phyloP scores from a whole-genome alignment of 2,329 filamentous ascomycete species.

The Penicillium sp. region DNA sequence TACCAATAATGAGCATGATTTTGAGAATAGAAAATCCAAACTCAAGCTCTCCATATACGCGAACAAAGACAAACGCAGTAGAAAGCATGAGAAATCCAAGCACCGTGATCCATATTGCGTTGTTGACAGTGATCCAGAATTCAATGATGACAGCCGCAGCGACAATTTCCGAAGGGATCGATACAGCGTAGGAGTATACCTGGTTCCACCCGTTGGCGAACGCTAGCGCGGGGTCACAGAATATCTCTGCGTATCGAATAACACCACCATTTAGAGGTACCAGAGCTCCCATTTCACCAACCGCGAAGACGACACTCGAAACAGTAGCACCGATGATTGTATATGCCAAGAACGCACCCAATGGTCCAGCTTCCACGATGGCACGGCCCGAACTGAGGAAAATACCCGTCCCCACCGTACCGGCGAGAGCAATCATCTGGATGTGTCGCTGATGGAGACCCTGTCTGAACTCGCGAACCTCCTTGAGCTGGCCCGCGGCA shows the following conservation, averaged over 20 bases:
- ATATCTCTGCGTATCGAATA: conserved; percentile 38
- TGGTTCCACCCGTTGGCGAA: conserved; percentile 43
- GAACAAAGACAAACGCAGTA: conserved; percentile 38
- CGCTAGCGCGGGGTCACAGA: conserved; percentile 40
- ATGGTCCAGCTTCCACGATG: conserved; percentile 34
- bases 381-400: conserved; percentile 40
- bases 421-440: conserved; percentile 42
- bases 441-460: conserved; percentile 37
- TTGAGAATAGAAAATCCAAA: conserved; percentile 56
- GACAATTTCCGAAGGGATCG: conserved; percentile 36
- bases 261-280: conserved; percentile 42
- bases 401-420: conserved; percentile 41
- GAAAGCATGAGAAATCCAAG: conserved; percentile 40
- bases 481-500: conserved; percentile 22
- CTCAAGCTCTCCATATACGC: conserved; percentile 54
- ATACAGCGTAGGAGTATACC: conserved; percentile 35
- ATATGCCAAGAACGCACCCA: conserved; percentile 41
- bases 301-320: conserved; percentile 34
- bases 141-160: conserved; percentile 32
- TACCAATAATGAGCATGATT: conserved; percentile 60
- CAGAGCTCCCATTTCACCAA: conserved; percentile 41
- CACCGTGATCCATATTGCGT: conserved; percentile 43
- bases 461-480: conserved; percentile 23
- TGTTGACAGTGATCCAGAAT: conserved; percentile 51
- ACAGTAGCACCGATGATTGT: conserved; percentile 38